A percentile compares a stretch with the other conserved stretches of the same genome.
phyloP scores from a whole-genome alignment of 139 green algal species.

The Axilococcus clingmanii region DNA sequence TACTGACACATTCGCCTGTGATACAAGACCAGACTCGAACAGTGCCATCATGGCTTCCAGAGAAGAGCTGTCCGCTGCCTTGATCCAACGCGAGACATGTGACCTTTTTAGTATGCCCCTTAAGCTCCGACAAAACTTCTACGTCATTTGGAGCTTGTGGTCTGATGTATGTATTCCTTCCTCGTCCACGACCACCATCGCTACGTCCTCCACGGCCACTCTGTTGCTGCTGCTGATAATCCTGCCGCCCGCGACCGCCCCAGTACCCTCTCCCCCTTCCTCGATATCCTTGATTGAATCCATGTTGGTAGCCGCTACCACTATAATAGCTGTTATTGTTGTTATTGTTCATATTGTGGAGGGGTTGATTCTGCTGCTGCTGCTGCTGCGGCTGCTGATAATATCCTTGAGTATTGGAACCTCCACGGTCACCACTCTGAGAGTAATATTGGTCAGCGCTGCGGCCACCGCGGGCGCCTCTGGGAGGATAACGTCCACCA shows the following conservation, averaged over 20 bases:
- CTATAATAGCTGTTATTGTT: too few relatives aligned
- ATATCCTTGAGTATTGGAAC: background rate
- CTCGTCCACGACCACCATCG: background rate
- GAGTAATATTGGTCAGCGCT: conserved; percentile 11
- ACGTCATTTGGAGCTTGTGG: conserved; percentile 30
- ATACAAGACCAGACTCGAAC: conserved; percentile 53
- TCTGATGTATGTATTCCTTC: background rate
- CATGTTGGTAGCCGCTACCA: conserved; percentile 11
- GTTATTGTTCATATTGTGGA: too few relatives aligned
- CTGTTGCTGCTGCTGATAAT: background rate
- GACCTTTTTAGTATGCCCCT: conserved; percentile 36
- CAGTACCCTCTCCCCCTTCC: background rate
- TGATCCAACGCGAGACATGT: conserved; percentile 29
- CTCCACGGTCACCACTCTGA: conserved; percentile 3
- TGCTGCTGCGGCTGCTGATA: too few relatives aligned
- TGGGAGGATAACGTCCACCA: conserved; percentile 5
- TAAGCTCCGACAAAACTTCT: conserved; percentile 28
- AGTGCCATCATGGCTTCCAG: conserved; percentile 49
- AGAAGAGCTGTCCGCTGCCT: conserved; percentile 53
- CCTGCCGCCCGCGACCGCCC: background rate
- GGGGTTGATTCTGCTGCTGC: background rate
- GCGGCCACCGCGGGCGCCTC: background rate
- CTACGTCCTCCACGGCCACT: conserved; percentile 2
- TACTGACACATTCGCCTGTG: conserved; percentile 45
- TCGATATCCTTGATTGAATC: conserved; percentile 4